Conservation (phyloP, 2,329 filamentous ascomycete genomes). For the Colletotrichum kahawae region DNA sequence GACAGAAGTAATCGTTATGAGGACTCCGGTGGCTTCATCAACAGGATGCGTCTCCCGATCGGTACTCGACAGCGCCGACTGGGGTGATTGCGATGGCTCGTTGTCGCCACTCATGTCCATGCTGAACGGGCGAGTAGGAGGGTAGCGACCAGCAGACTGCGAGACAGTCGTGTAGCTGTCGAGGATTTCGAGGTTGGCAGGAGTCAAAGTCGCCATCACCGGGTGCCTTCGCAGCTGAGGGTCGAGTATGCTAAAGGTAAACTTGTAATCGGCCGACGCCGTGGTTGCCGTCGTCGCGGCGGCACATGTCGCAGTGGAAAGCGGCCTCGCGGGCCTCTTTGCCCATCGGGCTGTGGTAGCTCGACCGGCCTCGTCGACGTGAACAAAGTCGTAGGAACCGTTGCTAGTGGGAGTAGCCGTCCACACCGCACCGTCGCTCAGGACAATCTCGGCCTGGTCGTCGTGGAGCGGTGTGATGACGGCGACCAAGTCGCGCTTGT, state of each 20-base stretch:
- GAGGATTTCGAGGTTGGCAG: conserved; percentile 69
- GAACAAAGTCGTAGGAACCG: conserved; percentile 71
- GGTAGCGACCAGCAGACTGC: conserved; percentile 51
- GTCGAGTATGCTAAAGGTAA: conserved; percentile 79
- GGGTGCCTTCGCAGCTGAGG: conserved; percentile 73
- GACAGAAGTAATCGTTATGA: conserved; percentile 29
- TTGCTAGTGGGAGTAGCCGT: conserved; percentile 54
- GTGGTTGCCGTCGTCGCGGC: conserved; percentile 27
- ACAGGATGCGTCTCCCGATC: conserved; percentile 23
- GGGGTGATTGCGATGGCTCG: not conserved
- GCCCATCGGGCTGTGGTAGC: conserved; percentile 74
- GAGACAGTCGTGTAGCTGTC: conserved; percentile 69
- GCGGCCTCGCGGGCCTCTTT: conserved; percentile 39
- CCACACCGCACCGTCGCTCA: conserved; percentile 69
- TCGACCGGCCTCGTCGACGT: conserved; percentile 61
- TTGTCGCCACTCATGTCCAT: conserved; percentile 16
- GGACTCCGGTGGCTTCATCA: conserved; percentile 24
- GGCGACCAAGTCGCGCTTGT: conserved; percentile 64
- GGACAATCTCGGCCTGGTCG: conserved; percentile 67
- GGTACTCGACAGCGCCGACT: not conserved
- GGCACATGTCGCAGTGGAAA: conserved; percentile 26
- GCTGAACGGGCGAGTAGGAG: conserved; percentile 45
- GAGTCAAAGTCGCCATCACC: conserved; percentile 72
- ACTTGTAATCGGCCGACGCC: conserved; percentile 54
- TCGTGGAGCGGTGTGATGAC: conserved; percentile 65